phyloP scores from a whole-genome alignment of 192 early-diverging fungal species.

The Dissophora ornata region DNA sequence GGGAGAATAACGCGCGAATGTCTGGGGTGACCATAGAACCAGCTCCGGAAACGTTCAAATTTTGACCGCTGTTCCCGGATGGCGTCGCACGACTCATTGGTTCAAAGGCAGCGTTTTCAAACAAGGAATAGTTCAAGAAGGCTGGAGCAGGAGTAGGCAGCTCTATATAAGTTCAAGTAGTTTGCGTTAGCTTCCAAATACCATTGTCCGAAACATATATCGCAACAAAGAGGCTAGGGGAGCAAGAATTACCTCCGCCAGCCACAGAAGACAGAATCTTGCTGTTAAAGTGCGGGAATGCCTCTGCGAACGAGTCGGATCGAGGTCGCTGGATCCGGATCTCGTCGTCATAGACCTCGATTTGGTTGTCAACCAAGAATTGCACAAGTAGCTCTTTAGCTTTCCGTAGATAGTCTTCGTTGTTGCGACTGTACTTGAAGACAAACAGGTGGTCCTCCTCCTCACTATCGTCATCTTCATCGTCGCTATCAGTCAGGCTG shows the following conservation, averaged over 20 bases:
- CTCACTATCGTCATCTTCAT: conserved; percentile 34
- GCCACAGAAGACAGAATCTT: conserved; percentile 70
- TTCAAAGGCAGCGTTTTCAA: conserved; percentile 43
- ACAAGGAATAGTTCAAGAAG: conserved; percentile 46
- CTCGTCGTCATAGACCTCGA: conserved; percentile 53
- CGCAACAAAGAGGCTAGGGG: no score
- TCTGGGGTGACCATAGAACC: conserved; percentile 41
- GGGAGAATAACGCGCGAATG: conserved; percentile 34
- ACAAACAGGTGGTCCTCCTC: conserved; percentile 46
- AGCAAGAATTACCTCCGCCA: conserved; percentile 22
- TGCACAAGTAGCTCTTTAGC: conserved; percentile 50
- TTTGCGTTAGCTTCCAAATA: no score
- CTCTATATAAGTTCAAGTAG: neutral
- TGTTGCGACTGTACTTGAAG: conserved; percentile 56
- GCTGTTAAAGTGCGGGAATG: conserved; percentile 80
- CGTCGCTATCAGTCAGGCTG: conserved; percentile 42
- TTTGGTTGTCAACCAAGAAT: conserved; percentile 44
- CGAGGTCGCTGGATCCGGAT: conserved; percentile 55
- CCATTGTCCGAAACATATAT: no score
- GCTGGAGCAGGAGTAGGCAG: conserved; percentile 10
- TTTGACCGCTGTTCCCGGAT: conserved; percentile 2
- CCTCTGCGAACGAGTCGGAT: conserved; percentile 66
- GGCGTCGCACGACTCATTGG: conserved; percentile 10
- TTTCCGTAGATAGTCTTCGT: conserved; percentile 44
- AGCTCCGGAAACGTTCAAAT: neutral